These are phyloP conservation scores for Trebouxia gelatinosa DNA, from an alignment of 163 green algal genomes.

Conservation along the genomic window DNA sequence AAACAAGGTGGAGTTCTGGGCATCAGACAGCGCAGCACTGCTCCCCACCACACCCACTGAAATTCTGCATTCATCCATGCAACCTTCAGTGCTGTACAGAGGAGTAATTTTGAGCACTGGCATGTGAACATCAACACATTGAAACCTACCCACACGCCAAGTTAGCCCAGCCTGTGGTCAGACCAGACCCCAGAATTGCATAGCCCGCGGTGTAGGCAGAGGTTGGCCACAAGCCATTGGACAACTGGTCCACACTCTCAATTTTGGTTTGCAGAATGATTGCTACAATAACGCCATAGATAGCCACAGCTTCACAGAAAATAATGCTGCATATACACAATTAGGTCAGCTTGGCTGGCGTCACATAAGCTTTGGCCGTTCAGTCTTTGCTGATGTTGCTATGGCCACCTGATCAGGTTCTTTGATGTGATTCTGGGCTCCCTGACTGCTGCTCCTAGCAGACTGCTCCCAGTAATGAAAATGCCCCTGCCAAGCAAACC, in stretches of 20 bases:
- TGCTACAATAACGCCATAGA: conserved; percentile 99
- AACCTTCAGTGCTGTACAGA: background rate
- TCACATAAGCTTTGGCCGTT: background rate
- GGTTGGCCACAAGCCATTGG: conserved; percentile 49
- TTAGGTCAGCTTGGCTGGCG: background rate
- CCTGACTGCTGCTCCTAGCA: conserved; percentile 92
- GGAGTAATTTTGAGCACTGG: background rate
- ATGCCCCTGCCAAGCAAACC: conserved; percentile 83
- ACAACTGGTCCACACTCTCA: conserved; percentile 55
- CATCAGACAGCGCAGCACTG: conserved; percentile 94
- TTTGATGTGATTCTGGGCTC: conserved; percentile 98
- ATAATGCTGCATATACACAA: conserved; percentile 91
- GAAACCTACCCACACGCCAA: conserved; percentile 90
- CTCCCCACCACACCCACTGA: conserved; percentile 98
- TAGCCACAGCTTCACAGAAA: conserved; percentile 99
- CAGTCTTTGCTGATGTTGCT: background rate
- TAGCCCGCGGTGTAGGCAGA: conserved; percentile 79
- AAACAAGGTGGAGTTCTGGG: conserved; percentile 97
- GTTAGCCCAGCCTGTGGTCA: conserved; percentile 95
- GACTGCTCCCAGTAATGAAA: conserved; percentile 94
- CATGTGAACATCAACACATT: background rate
- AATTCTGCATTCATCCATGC: too few species aligned
- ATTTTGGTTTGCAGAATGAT: conserved; percentile 99
- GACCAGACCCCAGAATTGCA: conserved; percentile 87
- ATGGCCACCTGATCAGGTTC: conserved; percentile 95